Evolutionary conservation across 169 alveolate genomes (phyloP).

Genomic region (Theileria orientalis): DNA sequence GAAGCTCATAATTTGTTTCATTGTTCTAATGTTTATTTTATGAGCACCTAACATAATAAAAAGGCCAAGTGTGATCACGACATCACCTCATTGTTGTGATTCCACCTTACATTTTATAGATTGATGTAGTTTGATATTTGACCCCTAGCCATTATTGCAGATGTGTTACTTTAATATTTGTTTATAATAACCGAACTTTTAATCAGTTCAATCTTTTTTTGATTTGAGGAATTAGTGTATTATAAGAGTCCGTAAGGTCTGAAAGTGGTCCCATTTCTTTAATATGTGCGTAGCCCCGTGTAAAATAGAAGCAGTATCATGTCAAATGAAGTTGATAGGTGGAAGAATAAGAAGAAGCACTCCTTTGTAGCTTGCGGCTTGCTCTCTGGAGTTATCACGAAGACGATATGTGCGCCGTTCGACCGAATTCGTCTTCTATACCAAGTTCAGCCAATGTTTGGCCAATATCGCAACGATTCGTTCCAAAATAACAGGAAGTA

Average conservation of each 20-base stretch:
- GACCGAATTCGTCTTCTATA: slow-evolving; percentile 81
- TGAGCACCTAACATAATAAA: too few relatives aligned
- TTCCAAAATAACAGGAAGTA: slow-evolving; percentile 56
- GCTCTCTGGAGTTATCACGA: slow-evolving; percentile 79
- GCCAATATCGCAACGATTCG: slow-evolving; percentile 35
- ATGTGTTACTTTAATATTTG: too few relatives aligned
- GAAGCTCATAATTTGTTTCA: too few relatives aligned
- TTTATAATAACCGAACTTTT: too few relatives aligned
- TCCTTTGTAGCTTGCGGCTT: slow-evolving; percentile 71
- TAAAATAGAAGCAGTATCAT: not conserved
- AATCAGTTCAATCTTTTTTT: too few relatives aligned
- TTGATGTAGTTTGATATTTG: too few relatives aligned
- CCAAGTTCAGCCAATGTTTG: slow-evolving; percentile 86
- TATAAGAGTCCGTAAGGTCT: too few relatives aligned
- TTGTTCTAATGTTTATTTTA: too few relatives aligned
- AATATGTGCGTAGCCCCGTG: too few relatives aligned
- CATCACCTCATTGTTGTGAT: not conserved
- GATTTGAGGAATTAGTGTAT: too few relatives aligned
- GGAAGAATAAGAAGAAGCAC: slow-evolving; percentile 47
- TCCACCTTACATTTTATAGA: slow-evolving; percentile 6
- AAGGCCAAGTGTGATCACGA: slow-evolving; percentile 5
- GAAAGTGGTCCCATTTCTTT: too few relatives aligned
- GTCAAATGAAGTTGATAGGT: slow-evolving; percentile 3
- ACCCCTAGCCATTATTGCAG: too few relatives aligned
- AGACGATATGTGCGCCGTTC: slow-evolving; percentile 85